phyloP scores from a whole-genome alignment of 345 rosid genomes.

The Populus davidiana region DNA sequence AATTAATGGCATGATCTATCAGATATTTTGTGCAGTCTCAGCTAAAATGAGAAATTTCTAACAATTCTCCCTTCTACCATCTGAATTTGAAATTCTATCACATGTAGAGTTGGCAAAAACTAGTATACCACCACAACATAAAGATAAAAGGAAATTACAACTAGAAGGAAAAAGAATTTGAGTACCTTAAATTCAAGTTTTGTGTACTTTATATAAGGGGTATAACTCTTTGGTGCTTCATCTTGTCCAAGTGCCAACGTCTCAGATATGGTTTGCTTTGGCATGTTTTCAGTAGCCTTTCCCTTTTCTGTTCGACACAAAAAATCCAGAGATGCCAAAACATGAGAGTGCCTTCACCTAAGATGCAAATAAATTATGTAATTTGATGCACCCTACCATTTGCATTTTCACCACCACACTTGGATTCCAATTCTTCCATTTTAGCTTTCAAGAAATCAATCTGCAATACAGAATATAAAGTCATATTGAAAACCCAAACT shows the following conservation, averaged over 20 bases:
- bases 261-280: slow-evolving; percentile 31
- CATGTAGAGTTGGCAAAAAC: not conserved
- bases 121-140: not conserved
- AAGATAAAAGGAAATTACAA: not conserved
- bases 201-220: slow-evolving; percentile 75
- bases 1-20: slow-evolving; percentile 7
- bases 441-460: slow-evolving; percentile 59
- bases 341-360: not conserved
- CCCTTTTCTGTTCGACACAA: slow-evolving; percentile 40
- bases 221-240: slow-evolving; percentile 49
- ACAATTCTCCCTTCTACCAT: not conserved
- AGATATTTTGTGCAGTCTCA: not conserved
- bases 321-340: slow-evolving; percentile 9
- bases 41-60: not conserved
- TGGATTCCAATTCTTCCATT: slow-evolving; percentile 59
- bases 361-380: slow-evolving; percentile 4
- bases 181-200: slow-evolving; percentile 90
- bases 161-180: not conserved
- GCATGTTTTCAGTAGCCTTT: slow-evolving; percentile 22
- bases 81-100: slow-evolving; percentile 3
- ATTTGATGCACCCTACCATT: slow-evolving; percentile 20
- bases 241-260: slow-evolving; percentile 28
- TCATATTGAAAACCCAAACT: not conserved
- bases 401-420: slow-evolving; percentile 24
- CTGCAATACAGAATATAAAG: slow-evolving; percentile 40